phyloP scores from a whole-genome alignment of 257 asterid species.

The Solanum tacnaense region DNA sequence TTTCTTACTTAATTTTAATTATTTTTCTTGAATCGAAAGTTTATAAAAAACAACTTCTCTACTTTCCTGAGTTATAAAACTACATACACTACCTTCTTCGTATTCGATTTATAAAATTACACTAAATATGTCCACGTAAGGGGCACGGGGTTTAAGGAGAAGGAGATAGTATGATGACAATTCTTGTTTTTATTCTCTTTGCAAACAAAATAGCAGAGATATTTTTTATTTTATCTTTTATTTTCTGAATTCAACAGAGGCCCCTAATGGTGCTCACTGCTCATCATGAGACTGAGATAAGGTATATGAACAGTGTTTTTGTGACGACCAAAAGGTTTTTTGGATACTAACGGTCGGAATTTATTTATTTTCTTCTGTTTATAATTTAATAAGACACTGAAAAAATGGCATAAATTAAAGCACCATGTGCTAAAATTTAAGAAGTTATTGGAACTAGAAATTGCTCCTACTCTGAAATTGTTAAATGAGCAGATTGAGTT shows the following conservation, averaged over 20 bases:
- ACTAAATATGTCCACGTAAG: background rate
- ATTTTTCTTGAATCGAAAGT: too few relatives aligned
- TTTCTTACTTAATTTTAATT: too few relatives aligned
- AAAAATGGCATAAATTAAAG: background rate
- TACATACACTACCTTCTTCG: too few relatives aligned
- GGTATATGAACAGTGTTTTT: background rate
- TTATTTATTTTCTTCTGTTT: background rate
- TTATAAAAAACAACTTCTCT: too few relatives aligned
- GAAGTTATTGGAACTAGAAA: background rate
- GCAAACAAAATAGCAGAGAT: background rate
- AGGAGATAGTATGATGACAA: constrained; percentile 3
- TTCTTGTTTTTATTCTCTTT: background rate
- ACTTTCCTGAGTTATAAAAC: too few relatives aligned
- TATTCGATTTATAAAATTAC: too few relatives aligned
- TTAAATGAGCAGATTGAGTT: too few relatives aligned
- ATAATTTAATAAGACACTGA: background rate
- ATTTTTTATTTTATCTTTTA: background rate
- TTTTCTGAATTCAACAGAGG: background rate
- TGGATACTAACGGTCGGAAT: constrained; percentile 12
- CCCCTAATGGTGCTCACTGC: background rate
- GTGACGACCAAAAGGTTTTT: background rate
- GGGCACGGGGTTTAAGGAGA: constrained; percentile 16
- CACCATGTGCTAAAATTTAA: background rate
- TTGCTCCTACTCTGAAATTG: background rate
- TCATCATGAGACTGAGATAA: background rate